Evolutionary conservation across 805 yeast genomes (phyloP).

Genomic region (Dipodascus albidus): DNA sequence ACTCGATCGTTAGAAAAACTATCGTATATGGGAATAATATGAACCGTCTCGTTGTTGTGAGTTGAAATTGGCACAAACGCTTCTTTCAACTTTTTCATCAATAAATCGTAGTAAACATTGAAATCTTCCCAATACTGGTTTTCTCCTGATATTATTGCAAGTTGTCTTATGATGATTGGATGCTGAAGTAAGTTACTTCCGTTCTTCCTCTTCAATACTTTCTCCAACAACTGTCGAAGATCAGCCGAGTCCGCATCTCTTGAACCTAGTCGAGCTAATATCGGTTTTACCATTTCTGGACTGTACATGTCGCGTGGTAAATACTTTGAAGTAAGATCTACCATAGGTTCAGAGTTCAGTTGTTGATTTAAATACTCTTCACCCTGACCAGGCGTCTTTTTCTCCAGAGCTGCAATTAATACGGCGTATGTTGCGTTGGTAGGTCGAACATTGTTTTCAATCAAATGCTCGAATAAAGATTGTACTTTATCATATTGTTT

Average conservation of each 20-base stretch:
- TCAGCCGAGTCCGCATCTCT: not conserved
- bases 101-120: not conserved
- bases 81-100: not conserved
- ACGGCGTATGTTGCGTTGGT: conserved; percentile 15
- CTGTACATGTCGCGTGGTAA: conserved; percentile 22
- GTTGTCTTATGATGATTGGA: not conserved
- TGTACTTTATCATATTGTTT: conserved; percentile 11
- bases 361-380: conserved; percentile 1
- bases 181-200: not conserved
- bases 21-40: not conserved
- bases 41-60: not conserved
- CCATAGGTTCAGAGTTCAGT: conserved; percentile 12
- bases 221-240: not conserved
- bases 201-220: not conserved
- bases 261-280: conserved; percentile 6
- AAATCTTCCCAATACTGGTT: not conserved
- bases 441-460: conserved; percentile 10
- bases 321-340: conserved; percentile 17
- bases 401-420: conserved; percentile 13
- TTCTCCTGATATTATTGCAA: not conserved
- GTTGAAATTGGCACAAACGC: not conserved
- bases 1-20: not conserved
- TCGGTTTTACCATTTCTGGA: conserved; percentile 15
- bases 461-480: conserved; percentile 10
- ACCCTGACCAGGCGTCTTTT: conserved; percentile 3